Evolutionary conservation across 2,329 filamentous ascomycete species (phyloP), one percentile per base, ranked within the genome.

Genomic region (Ascochyta pisi): DNA sequence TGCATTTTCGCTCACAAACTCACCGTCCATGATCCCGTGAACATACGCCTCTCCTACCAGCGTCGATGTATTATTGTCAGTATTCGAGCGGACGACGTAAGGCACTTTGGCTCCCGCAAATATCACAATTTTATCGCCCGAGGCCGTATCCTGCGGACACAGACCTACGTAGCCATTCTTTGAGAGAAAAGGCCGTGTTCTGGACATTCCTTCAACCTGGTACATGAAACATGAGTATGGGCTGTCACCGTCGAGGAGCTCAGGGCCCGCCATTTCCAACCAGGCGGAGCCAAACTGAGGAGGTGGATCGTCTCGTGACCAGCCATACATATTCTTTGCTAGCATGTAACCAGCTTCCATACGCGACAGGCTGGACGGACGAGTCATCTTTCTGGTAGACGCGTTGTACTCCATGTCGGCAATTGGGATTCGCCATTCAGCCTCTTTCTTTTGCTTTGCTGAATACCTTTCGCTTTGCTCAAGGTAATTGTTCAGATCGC

Each of bases 1-100:
- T 4, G 29, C 4, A 9, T 56, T 29, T 23, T 19, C 34, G 26
- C 27, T 31, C 50, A 63, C 54, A 29, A 48, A 45, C 29, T 63
- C 60, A 5, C 60, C 60, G 35, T 63, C 60, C 60, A 63, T 60
- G 16, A 58, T 56, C 4, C 50, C 54, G 44, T 58, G 42, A 35
- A 60, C 50, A 49, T 63, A 43, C 6, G 42, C 23, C 31, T 60
- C 57, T 4, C 60, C 60, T 13, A 63, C 34, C 38, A 63, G 49
- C 19, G 7, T 44, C 29, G 41, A 63, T n/a, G 7, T 29, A 24
- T 13, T 22, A 3, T 35, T 40, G 3, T 40, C 41, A 12, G 10
- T 13, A 22, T 55, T 46, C 29, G 13, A 33, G 13, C 60, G 24
- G 4, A 61, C 23, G 2, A 61, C 23, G 41, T 58, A 60, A 7